Evolutionary conservation across 495 filamentous ascomycete species (phyloP), one percentile per base, ranked within the genome.

Genomic region (Tetracladium setigerum): DNA sequence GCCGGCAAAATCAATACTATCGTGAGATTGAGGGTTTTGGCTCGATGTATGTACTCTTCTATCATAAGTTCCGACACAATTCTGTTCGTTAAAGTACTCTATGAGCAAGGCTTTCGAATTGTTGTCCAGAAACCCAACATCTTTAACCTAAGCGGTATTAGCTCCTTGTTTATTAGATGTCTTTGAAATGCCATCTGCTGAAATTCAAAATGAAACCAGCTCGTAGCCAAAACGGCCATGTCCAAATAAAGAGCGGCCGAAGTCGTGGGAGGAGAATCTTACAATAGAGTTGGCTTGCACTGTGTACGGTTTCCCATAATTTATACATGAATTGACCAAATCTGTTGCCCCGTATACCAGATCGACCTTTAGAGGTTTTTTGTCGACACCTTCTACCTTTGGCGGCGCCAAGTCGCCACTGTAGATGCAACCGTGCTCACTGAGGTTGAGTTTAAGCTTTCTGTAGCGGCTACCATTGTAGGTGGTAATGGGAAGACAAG

Each of bases 381-480:
- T 52, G 1, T 8, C 15, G 2, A 52, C 49, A 2, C 36, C 40
- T 0, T 30, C 12, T 10, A 49, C 31, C 17, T 30, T 39, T 11
- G 12, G 11, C 5, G 52, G 47, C 13, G 30, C 31, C 7, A 15
- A 18, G 10, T 53, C 41, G 13, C 33, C 31, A 37, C 52, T 55
- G 27, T 55, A 55, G 8, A 58, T 58, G 8, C 35, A 36, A 17
- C 51, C 55, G 43, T 55, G 52, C 14, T 54, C 49, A 30, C 47
- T 22, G 18, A 52, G 47, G 5, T 44, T 33, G 17, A 55, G 50
- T 2, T 41, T 44, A 1, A 19, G 6, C 24, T 58, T 58, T 38
- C 14, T 42, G 22, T 19, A 32, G 4, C 48, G 45, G 24, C 18
- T 24, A 9, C 45, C 45, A 15, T 49, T 35, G 35, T 52, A 55